Evolutionary conservation across 495 filamentous ascomycete genomes (phyloP), one percentile per base, ranked within the genome.

Genomic region (Penicillium cosmopolitanum): DNA sequence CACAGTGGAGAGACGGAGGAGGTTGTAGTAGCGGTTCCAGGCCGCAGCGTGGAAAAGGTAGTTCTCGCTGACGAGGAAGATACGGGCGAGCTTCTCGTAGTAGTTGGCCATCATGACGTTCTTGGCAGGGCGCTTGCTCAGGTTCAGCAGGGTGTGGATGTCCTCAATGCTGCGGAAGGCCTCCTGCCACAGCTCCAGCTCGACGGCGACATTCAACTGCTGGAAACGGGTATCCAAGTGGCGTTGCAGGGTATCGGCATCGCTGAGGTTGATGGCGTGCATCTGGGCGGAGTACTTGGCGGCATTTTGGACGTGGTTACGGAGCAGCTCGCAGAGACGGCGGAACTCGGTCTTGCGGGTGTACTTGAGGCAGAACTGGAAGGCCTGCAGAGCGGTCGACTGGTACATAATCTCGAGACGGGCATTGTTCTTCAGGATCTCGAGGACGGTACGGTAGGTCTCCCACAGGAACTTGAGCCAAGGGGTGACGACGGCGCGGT

Each of bases 61-160:
- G 79, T 98, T 98, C 80, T 97, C 96, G 75, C 93, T 96, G 63
- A 98, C 96, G 40, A 98, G 85, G 83, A 98, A 98, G 71, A 98
- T 98, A 50, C 92, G 87, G 38, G 95, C 96, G 52, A 98, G 85
- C 78, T 97, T 97, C 83, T 98, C 96, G 78, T 98, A 98, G 85
- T 98, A 98, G 79, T 98, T 98, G 74, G 96, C 95, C 95, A 98
- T 98, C 93, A 98, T 97, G 63, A 97, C 84, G 74, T 97, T 97
- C 88, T 97, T 97, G n/a, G 95, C 89, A 40, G 93, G 93, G 51
- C 94, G 90, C 85, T 98, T 98, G 91, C 95, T 98, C 60, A 98
- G 85, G 82, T 88, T 98, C 62, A 98, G 85, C 58, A 98, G 86
- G n/a, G 92, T 97, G 77, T 98, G 95, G 66, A 98, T 98, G 76